phyloP scores from a whole-genome alignment of 805 yeast species.

The Groenewaldozyma salmanticensis region DNA sequence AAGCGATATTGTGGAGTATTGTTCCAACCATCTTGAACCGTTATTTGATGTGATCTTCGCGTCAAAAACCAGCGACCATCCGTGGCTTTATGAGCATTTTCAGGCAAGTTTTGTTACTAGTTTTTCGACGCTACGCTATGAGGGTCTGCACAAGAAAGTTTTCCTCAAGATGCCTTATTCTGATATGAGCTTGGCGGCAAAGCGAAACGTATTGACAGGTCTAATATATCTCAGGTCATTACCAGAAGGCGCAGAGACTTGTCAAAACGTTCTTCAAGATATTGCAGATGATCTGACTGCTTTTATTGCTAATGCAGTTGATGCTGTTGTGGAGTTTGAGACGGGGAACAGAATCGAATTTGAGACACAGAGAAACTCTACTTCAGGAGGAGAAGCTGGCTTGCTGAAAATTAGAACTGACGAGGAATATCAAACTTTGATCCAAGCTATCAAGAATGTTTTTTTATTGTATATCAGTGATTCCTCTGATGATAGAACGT shows the following conservation, averaged over 20 bases:
- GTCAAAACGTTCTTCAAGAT: slow-evolving; percentile 4
- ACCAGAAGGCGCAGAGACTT: slow-evolving; percentile 7
- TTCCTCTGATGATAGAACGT: background rate
- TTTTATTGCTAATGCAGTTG: slow-evolving; percentile 5
- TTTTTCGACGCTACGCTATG: too few species aligned
- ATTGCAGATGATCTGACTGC: slow-evolving; percentile 4
- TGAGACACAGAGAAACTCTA: slow-evolving; percentile 1
- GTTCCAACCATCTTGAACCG: too few species aligned
- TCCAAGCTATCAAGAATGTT: background rate
- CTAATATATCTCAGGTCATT: slow-evolving; percentile 7
- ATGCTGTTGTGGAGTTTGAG: slow-evolving; percentile 8
- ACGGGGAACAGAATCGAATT: background rate
- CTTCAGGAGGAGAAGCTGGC: slow-evolving; percentile 8
- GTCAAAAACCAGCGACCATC: too few species aligned
- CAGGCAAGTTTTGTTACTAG: too few species aligned
- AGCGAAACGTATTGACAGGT: slow-evolving; percentile 12
- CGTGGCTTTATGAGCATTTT: too few species aligned
- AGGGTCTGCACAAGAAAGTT: too few species aligned
- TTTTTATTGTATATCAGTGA: background rate
- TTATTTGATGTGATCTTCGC: too few species aligned
- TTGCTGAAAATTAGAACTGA: background rate
- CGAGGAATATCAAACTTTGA: background rate
- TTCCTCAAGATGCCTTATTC: slow-evolving; percentile 5
- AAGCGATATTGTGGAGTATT: too few species aligned
- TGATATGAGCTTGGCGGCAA: slow-evolving; percentile 4